Evolutionary conservation across 1,139 yeast genomes (phyloP).

Genomic region (Zygosaccharomyces sapae): DNA sequence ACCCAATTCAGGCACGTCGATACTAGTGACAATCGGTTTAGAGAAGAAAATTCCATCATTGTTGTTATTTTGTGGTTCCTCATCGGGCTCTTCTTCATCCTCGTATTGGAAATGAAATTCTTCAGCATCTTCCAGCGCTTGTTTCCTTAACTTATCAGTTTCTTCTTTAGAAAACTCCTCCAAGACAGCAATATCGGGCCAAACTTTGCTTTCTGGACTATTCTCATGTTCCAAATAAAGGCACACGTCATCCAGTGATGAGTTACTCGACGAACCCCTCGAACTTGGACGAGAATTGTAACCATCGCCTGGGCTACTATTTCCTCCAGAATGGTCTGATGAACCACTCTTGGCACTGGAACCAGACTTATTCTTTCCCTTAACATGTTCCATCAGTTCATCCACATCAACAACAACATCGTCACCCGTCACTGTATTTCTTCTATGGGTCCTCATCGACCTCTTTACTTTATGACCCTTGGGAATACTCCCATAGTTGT

Average conservation of each 20-base stretch:
- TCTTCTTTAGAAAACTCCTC: slow-evolving; percentile 77
- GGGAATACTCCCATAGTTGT: slow-evolving; percentile 10
- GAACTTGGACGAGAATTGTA: slow-evolving; percentile 34
- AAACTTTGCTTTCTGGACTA: slow-evolving; percentile 38
- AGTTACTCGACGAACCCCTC: slow-evolving; percentile 55
- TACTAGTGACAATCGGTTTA: slow-evolving; percentile 41
- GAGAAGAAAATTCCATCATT: slow-evolving; percentile 38
- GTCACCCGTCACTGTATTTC: slow-evolving; percentile 18
- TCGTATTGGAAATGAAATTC: slow-evolving; percentile 39
- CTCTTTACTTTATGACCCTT: slow-evolving; percentile 11
- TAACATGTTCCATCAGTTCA: slow-evolving; percentile 32
- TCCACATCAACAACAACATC: slow-evolving; percentile 37
- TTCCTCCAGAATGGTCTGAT: slow-evolving; percentile 12
- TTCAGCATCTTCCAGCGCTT: slow-evolving; percentile 43
- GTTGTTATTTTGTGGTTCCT: slow-evolving; percentile 12
- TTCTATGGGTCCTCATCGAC: slow-evolving; percentile 11
- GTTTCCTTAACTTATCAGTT: slow-evolving; percentile 44
- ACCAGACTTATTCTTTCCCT: slow-evolving; percentile 8
- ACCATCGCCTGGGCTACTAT: slow-evolving; percentile 16
- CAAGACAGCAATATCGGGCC: slow-evolving; percentile 81
- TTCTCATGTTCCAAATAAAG: slow-evolving; percentile 59
- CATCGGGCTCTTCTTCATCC: slow-evolving; percentile 32
- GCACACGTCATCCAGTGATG: slow-evolving; percentile 86
- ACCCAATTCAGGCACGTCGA: slow-evolving; percentile 41
- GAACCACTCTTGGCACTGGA: slow-evolving; percentile 14